phyloP scores from a whole-genome alignment of 179 eudicot genomes.

The Carnegiea gigantea region DNA sequence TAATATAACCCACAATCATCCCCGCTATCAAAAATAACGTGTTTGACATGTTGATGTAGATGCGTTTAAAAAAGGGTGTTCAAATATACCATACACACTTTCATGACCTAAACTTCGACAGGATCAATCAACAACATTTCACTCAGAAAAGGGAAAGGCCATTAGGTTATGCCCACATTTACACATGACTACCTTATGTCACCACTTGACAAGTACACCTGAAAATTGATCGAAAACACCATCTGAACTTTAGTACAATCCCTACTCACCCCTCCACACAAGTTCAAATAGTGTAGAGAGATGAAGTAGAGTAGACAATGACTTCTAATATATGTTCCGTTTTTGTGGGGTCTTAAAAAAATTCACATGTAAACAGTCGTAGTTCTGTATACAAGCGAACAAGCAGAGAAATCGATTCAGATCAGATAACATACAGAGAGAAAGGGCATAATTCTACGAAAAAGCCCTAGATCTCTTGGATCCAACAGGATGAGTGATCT shows the following conservation, averaged over 20 bases:
- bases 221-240: background rate
- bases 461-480: slow-evolving; percentile 49
- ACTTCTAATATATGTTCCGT: too few relatives aligned
- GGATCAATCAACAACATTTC: background rate
- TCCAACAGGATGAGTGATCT: slow-evolving; percentile 39
- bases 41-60: background rate
- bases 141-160: background rate
- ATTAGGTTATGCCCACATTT: background rate
- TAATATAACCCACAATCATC: background rate
- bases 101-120: background rate
- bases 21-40: too few relatives aligned
- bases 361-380: too few relatives aligned
- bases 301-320: too few relatives aligned
- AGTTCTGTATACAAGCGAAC: too few relatives aligned
- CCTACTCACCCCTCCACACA: background rate
- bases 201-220: background rate
- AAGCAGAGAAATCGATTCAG: too few relatives aligned
- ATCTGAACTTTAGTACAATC: background rate
- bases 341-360: too few relatives aligned
- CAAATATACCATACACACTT: too few relatives aligned
- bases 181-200: background rate
- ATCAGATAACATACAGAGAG: background rate
- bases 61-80: background rate
- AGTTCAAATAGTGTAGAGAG: background rate
- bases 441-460: slow-evolving; percentile 31